Evolutionary conservation across 2,329 filamentous ascomycete genomes (phyloP), one percentile per base, ranked within the genome.

Genomic region (Phaeosphaeria sp.): DNA sequence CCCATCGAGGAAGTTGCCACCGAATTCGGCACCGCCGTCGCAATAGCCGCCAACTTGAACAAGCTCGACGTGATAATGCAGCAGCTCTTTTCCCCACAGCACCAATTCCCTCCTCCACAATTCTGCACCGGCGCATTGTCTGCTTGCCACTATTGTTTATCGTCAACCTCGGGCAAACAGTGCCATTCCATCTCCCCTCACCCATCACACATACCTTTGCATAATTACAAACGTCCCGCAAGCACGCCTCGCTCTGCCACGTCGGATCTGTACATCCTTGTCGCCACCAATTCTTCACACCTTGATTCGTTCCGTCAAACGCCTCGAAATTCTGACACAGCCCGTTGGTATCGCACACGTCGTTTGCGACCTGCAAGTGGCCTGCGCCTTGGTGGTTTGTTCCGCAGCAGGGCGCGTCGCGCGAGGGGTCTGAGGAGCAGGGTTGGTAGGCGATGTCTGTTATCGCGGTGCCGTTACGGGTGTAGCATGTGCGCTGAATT

Each of bases 191-290:
- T 17, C 36, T 15, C 13, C 36, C 13, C 36, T 5, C n/a, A 41
- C 15, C 13, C 36, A 41, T 18, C 36, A 3, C n/a, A 43, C 9
- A 20, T 25, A 41, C 51, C 43, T 39, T 17, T 17, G 21, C 33
- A 9, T 27, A 52, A 42, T 59, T 44, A 23, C 58, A 60, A 6
- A 62, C 54, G 30, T 41, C 44, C 25, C 47, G 51, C 13, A 66
- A 50, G 43, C 61, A 64, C 46, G 57, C 57, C 13, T 50, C 56
- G 41, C 59, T 64, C 17, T 53, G 22, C 59, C 63, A 66, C 1
- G 49, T 58, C 2, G 55, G 57, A 50, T 64, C 61, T 18, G 61
- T 66, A 44, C 61, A 64, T 23, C 63, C 61, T 36, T 60, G 54
- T 27, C 61, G 50, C 55, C 55, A 62, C 52, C 54, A 64, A n/a